Evolutionary conservation across 2,329 filamentous ascomycete species (phyloP), one percentile per base, ranked within the genome.

Genomic region (Penicillium sp.): DNA sequence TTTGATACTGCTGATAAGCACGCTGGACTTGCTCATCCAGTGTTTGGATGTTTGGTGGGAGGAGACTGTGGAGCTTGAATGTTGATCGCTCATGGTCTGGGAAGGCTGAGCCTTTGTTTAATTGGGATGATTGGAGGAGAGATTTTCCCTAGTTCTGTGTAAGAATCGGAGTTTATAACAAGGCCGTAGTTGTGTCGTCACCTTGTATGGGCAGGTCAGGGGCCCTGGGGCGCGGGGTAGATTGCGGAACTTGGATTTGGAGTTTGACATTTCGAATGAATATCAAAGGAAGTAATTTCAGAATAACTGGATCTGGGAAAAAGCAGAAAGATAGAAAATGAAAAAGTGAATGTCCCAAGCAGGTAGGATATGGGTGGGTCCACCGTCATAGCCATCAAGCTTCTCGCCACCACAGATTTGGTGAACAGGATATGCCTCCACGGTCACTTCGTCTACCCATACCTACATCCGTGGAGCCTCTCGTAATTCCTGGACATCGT

Each of bases 101-200:
- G 63, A 93, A 93, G 0, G 86, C 90, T 3, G 90, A 91, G 31
- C 91, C 91, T 72, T 94, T 94, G 76, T 95, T 96, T 75, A 91
- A 86, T 63, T 83, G 85, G 1, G 86, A 80, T 12, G 82, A 84
- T 56, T 84, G 82, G 9, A 91, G 78, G 6, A 91, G 75, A 6
- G 54, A 15, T 46, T n/a, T 8, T 3, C 61, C 62, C 55, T 62
- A n/a, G 25, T 21, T 32, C 3, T 23, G 3, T 16, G 13, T 48
- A 85, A 50, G 21, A 13, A 34, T 31, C 4, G 21, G 12, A 34
- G 21, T 8, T 85, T 3, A 68, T 74, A 2, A 31, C 32, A 40
- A 8, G 2, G 12, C 5, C 3, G n/a, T 4, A 16, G 12, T 29
- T 21, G 7, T 29, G 13, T 10, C 21, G 27, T 49, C 13, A 54